phyloP scores from a whole-genome alignment of 2,329 filamentous ascomycete species.

The Exophiala aquamarina region DNA sequence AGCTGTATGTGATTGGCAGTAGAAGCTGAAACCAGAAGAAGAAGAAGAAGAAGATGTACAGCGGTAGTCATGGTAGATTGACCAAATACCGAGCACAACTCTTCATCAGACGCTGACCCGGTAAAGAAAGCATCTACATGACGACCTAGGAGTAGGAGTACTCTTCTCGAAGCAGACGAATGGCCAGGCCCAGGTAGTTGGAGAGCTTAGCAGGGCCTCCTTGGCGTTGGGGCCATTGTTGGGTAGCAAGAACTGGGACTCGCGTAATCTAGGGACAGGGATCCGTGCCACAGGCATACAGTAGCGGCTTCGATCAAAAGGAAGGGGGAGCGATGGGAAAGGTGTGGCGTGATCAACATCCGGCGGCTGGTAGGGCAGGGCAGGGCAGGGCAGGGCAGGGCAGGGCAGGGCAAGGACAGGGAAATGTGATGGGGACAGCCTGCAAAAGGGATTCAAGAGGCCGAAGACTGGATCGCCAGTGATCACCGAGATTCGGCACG shows the following conservation, averaged over 20 bases:
- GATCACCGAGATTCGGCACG: slow-evolving; percentile 21
- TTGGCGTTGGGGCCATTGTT: neutral
- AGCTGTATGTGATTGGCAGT: no score
- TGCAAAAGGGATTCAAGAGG: neutral
- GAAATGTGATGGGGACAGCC: neutral
- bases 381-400: neutral
- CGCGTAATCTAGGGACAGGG: neutral
- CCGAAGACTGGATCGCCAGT: neutral
- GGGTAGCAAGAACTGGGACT: neutral
- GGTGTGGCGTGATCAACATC: neutral
- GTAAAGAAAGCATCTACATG: no score
- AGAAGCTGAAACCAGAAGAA: no score
- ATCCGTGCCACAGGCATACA: neutral
- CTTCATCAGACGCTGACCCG: no score
- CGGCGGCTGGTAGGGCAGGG: neutral
- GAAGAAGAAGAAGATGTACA: no score
- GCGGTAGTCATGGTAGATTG: no score
- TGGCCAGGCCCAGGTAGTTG: no score
- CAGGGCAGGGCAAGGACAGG: neutral
- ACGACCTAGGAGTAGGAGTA: no score
- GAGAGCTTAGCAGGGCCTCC: no score
- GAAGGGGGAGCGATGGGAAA: neutral
- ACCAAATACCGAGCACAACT: no score
- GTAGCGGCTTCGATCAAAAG: neutral
- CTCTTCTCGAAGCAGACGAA: no score